Evolutionary conservation across 148 eudicot species (phyloP), one percentile per base, ranked within the genome.

Genomic region (Nyssa sinensis): DNA sequence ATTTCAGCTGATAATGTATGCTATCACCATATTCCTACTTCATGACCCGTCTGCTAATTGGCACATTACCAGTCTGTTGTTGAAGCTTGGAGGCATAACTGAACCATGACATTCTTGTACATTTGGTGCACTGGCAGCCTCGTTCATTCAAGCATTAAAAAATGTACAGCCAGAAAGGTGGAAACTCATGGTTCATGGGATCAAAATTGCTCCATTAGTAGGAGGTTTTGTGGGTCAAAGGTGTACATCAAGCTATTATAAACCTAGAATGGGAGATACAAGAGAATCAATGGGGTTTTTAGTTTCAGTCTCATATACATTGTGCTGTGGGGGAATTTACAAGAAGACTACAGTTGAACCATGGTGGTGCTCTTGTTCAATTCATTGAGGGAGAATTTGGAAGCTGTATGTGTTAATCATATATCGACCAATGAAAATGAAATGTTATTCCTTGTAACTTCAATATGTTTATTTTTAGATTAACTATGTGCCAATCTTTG

Each of bases 391-490:
- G 62, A 62, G 28, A 35, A 57, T 55, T 60, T 71, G 31, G 35
- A 72, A 72, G 34, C 17, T 9, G 9, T 37, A 21, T 60, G 59
- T 58, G 65, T 35, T 60, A 39, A 60, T 11, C 34, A 71, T 71
- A 58, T 61, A 71, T 24, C 32, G 34, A 27, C 9, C 25, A 60
- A 72, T 61, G 55, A 60, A 60, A 51, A 60, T 37, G 74, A 72
- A 37, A 37, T 60, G 9, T 21, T 60, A 37, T 39, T 72, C 25
- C 21, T 60, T 14, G 27, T 17, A 32, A 58, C 10, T 61, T 72
- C 17, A 44, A 44, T 0, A 44, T 44, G 3, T n/a, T n/a, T n/a
- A 44, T 2, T 11, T 44, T 12, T 44, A 4, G 16, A 11, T 44
- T 3, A 44, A 44, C 16, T 44, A 44, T 44, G 51, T 44, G 51